phyloP scores from a whole-genome alignment of 495 filamentous ascomycete genomes.

The Hypoxylon crocopeplum region DNA sequence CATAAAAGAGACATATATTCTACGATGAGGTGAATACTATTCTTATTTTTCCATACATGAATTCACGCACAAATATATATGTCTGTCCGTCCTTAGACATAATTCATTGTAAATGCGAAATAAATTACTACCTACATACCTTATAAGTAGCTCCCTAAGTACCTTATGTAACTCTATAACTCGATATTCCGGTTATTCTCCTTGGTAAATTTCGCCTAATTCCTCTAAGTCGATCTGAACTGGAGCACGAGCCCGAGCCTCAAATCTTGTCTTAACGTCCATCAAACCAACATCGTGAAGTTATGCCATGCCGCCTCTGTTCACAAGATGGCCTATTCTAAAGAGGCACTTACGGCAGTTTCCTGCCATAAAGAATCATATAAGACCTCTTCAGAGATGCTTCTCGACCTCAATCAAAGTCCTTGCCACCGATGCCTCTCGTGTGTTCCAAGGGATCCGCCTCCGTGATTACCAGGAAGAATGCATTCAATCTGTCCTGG shows the following conservation, averaged over 20 bases:
- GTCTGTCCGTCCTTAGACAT: too few relatives aligned
- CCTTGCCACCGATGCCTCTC: constrained; percentile 28
- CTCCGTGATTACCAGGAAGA: constrained; percentile 85
- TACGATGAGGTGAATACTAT: too few relatives aligned
- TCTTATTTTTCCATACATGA: too few relatives aligned
- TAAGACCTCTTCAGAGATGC: background rate
- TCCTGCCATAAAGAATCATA: constrained; percentile 1
- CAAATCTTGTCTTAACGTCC: constrained; percentile 24
- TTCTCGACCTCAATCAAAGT: constrained; percentile 39
- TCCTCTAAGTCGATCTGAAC: background rate
- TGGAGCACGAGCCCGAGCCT: background rate
- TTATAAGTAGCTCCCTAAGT: too few relatives aligned
- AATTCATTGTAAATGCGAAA: too few relatives aligned
- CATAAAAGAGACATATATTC: too few relatives aligned
- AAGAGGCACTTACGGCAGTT: constrained; percentile 4
- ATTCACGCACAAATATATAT: too few relatives aligned
- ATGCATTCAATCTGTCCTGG: constrained; percentile 85
- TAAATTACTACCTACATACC: too few relatives aligned
- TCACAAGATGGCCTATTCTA: constrained; percentile 29
- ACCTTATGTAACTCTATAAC: too few relatives aligned
- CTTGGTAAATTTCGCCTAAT: background rate
- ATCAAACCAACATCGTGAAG: constrained; percentile 3
- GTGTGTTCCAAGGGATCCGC: constrained; percentile 46
- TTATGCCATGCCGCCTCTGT: constrained; percentile 37
- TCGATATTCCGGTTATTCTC: background rate